phyloP scores from a whole-genome alignment of 208 protist species.

The Porcisia deanei region DNA sequence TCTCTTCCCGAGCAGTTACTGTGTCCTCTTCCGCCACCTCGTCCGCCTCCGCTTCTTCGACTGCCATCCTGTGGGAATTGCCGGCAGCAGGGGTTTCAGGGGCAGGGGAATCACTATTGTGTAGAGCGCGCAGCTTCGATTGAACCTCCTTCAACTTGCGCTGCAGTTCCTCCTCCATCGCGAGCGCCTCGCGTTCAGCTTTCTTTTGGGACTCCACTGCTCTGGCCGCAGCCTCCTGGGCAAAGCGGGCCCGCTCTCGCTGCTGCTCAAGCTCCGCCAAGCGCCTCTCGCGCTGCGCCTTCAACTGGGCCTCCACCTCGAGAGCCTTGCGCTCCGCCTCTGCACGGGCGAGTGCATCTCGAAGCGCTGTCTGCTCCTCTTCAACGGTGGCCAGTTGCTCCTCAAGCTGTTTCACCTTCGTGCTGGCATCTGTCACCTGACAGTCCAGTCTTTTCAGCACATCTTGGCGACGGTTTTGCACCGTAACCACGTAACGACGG shows the following conservation, averaged over 20 bases:
- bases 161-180: constrained; percentile 66
- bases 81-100: not conserved
- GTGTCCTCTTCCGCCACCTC: not conserved
- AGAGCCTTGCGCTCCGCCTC: constrained; percentile 52
- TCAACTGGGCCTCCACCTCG: constrained; percentile 54
- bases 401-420: constrained; percentile 29
- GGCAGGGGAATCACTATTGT: constrained; percentile 12
- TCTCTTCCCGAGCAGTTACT: not conserved
- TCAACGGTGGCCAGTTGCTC: constrained; percentile 24
- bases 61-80: not conserved
- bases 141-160: constrained; percentile 62
- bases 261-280: constrained; percentile 50
- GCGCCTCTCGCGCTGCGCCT: constrained; percentile 56
- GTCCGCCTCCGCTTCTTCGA: not conserved
- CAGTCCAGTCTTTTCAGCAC: constrained; percentile 30
- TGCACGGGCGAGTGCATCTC: constrained; percentile 36
- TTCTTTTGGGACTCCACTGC: constrained; percentile 59
- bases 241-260: constrained; percentile 63
- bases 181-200: constrained; percentile 62
- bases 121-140: constrained; percentile 31
- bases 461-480: constrained; percentile 28
- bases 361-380: constrained; percentile 25
- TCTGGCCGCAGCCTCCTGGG: constrained; percentile 60
- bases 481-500: constrained; percentile 29
- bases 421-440: constrained; percentile 26